Evolutionary conservation across 1,284 basidiomycete species (phyloP), one percentile per base, ranked within the genome.

Genomic region (Boletus smithii): DNA sequence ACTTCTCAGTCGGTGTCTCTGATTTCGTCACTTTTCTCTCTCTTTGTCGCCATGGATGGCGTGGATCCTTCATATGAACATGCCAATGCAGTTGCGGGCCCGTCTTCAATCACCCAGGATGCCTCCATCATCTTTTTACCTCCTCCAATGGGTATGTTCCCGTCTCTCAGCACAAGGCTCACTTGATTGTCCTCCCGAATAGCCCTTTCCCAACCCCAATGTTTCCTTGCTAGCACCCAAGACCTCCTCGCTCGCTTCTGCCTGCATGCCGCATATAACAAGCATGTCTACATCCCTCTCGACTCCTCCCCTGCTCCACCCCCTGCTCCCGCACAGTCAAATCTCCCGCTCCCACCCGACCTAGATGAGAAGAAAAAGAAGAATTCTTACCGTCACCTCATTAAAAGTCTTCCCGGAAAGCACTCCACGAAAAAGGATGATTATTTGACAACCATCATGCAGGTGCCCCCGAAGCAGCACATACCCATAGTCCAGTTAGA

Each of bases 341-440:
- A 66, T 45, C 72, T 69, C n/a, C 73, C 73, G n/a, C 75, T 69
- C 46, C 51, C 54, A 32, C 62, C 48, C 44, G 71, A 69, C 48
- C 73, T 71, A 46, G 81, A 79, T 45, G 83, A 85, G 60, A 88
- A 85, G 74, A 88, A 84, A 76, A 81, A 77, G 70, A 85, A 83
- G 73, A 86, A 86, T 54, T 81, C 70, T 45, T 89, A 89, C 58
- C 85, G 78, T 60, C 81, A 88, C 63, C 75, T 89, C 51, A 85
- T 89, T 60, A 87, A 83, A 71, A 80, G 76, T 50, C 73, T 86
- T 34, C 85, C 86, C 57, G 86, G 86, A 46, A 88, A 87, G 67
- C 86, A 89, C 57, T 86, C 86, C n/a, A 75, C 79, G 73, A 88
- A 86, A 72, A 89, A 85, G 64, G 86, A 89, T 56, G 81, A 85